Evolutionary conservation across 768 basidiomycete species (phyloP), one percentile per base, ranked within the genome.

Genomic region (Boletales sp.): DNA sequence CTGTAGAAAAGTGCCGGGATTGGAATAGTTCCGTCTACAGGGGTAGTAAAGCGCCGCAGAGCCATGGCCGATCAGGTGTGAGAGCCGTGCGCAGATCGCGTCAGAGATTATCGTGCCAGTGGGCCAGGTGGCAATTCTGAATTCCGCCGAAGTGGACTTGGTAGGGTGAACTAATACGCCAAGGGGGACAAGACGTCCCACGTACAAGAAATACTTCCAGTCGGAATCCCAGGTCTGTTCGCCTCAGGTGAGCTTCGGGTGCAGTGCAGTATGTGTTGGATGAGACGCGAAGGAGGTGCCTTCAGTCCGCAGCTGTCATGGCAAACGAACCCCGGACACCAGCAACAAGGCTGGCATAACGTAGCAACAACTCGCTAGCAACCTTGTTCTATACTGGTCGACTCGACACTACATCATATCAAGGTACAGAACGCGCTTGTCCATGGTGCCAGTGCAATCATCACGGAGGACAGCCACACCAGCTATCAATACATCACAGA

Each of bases 1-100:
- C 80, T 75, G 61, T 90, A 93, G 0, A 94, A 74, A 14, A 90
- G 72, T 2, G 89, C 90, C 19, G 74, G 75, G 14, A 91, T 72
- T 5, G 91, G 90, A 37, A 91, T 89, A 1, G 85, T 82, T 18
- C 88, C 89, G 55, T 92, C 89, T 5, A 88, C 72, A 19, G 70
- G 56, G 58, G 67, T 71, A 35, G 81, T 78, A 64, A 75, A 83
- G 35, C 79, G 76, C 55, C 76, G 77, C 31, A 87, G 67, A 19
- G 72, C 73, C 83, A 84, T 84, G 41, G 3, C 45, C 2, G 37
- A 51, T 50, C 15, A 34, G 56, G 45, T 35, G 36, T 34, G 43
- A 21, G 10, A 37, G 19, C 35, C 32, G 47, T 48, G 25, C 44
- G 19, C 34, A 28, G 48, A 25, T 37, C 42, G 11, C 17, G 17